Conservation (phyloP, 345 rosid genomes). For the Eucalyptus cloeziana region DNA sequence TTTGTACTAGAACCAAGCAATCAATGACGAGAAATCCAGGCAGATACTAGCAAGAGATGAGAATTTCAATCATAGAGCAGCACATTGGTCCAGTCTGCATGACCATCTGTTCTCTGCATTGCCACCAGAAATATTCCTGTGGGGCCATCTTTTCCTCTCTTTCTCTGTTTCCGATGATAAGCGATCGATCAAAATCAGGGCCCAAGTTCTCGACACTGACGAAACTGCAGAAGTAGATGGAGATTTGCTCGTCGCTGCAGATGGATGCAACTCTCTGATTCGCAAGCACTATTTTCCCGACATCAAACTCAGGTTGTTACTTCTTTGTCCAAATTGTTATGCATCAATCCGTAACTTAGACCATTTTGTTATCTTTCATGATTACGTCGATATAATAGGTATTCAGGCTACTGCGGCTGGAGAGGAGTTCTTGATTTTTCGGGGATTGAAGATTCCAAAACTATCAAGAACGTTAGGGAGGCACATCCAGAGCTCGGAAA, state of each 20-base stretch:
- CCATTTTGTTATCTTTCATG: neutral
- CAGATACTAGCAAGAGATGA: constrained; percentile 47
- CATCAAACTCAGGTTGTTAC: constrained; percentile 42
- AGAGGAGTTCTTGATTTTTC: constrained; percentile 63
- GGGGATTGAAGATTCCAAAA: constrained; percentile 33
- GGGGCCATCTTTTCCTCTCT: constrained; percentile 57
- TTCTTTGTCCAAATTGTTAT: neutral
- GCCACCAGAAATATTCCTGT: constrained; percentile 36
- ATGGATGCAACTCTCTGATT: constrained; percentile 54
- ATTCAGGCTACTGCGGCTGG: constrained; percentile 77
- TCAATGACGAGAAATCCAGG: constrained; percentile 19
- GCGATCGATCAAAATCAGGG: constrained; percentile 23
- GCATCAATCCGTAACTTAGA: neutral
- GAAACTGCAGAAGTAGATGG: constrained; percentile 36
- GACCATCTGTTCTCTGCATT: constrained; percentile 27
- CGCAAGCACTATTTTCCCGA: constrained; percentile 45
- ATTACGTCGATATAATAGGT: constrained; percentile 11
- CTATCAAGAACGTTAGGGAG: constrained; percentile 16
- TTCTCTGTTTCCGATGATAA: constrained; percentile 29
- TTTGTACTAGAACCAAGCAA: constrained; percentile 26
- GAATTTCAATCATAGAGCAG: constrained; percentile 51
- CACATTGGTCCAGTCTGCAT: constrained; percentile 69
- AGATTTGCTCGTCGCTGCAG: constrained; percentile 70
- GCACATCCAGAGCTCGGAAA: constrained; percentile 51
- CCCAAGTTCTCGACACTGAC: constrained; percentile 26